Base-by-base conservation (phyloP, 495 filamentous ascomycete species). In the Penicillium malachiteum region DNA sequence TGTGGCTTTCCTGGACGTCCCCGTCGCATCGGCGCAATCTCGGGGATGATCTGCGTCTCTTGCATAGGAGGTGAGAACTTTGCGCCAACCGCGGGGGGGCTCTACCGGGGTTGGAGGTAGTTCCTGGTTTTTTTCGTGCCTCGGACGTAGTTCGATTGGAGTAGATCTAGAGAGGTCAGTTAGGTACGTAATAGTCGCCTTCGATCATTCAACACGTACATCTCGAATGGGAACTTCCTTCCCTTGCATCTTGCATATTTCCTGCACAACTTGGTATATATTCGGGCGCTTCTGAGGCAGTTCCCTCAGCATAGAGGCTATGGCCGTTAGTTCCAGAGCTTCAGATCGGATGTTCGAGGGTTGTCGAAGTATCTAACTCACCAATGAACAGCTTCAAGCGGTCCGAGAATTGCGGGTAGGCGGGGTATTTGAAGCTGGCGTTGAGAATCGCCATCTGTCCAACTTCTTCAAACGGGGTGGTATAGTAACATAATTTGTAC, bases 401-500 rank as follows among this genome's bases (percentile, higher is more conserved):
- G 65, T 96, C 90, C 2, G 93, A 96, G 71, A 97, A 97, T 17
- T 79, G 66, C 31, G 94, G 94, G 64, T 97, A 90, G 40, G 78
- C 77, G 17, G 95, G 95, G 68, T 88, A 97, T 68, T 90, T 94
- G 83, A 89, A 98, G 63, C 83, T 95, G 39, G 95, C 94, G 66
- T 97, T 97, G 39, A 98, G 77, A 59, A 98, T 98, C n/a, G 94
- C 94, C 73, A 97, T 90, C 74, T 96, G 92, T 16, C 94, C 94
- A 61, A 94, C 89, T 52, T 97, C 95, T 72, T 98, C 94, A 65
- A 98, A 98, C 3, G 94, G 94, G 8, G 94, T 98, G 30, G 95
- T 98, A 76, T 97, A 98, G 76, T 97, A 98, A 76, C 94, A 98
- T 50, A 98, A 81, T 78, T 98, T 98, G 78, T 97, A 98, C 46